Percentiles rank a stretch among this genome's conserved stretches.
Conservation (phyloP, 371 early-diverging fungal genomes). For the Mucor indicus region DNA sequence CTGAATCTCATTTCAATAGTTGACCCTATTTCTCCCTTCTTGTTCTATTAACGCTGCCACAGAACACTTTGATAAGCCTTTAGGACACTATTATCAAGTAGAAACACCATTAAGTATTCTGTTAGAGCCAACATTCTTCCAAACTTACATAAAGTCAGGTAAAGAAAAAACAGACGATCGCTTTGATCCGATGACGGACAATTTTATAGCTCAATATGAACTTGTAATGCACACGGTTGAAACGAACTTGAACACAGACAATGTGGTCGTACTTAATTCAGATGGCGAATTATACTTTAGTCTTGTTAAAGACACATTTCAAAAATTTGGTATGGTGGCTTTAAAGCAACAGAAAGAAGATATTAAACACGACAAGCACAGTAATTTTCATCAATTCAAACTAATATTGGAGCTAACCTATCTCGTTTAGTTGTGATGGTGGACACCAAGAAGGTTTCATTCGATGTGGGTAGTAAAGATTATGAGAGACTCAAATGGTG, state of each 20-base stretch:
- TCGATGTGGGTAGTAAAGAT: slow-evolving; percentile 47
- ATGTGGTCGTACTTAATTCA: slow-evolving; percentile 50
- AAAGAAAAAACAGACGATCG: neutral
- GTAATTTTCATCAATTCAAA: slow-evolving; percentile 20
- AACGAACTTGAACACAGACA: slow-evolving; percentile 49
- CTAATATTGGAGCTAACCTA: neutral
- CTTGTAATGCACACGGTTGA: slow-evolving; percentile 38
- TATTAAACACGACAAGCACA: slow-evolving; percentile 48
- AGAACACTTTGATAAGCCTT: slow-evolving; percentile 9
- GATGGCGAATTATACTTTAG: slow-evolving; percentile 50
- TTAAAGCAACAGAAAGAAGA: slow-evolving; percentile 31
- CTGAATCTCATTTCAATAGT: neutral
- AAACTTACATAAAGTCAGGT: slow-evolving; percentile 29
- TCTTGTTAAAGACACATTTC: slow-evolving; percentile 55
- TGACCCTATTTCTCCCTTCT: slow-evolving; percentile 26
- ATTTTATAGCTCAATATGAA: slow-evolving; percentile 14
- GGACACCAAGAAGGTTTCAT: slow-evolving; percentile 30
- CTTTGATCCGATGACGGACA: neutral
- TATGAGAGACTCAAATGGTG: slow-evolving; percentile 57
- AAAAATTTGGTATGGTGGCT: slow-evolving; percentile 54
- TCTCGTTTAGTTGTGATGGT: slow-evolving; percentile 39
- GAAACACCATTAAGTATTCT: slow-evolving; percentile 29
- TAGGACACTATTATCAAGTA: slow-evolving; percentile 34
- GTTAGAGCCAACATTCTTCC: slow-evolving; percentile 29
- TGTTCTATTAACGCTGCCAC: slow-evolving; percentile 22